Evolutionary conservation across 371 early-diverging fungal genomes (phyloP).

Genomic region (Syncephalastrum sp.): DNA sequence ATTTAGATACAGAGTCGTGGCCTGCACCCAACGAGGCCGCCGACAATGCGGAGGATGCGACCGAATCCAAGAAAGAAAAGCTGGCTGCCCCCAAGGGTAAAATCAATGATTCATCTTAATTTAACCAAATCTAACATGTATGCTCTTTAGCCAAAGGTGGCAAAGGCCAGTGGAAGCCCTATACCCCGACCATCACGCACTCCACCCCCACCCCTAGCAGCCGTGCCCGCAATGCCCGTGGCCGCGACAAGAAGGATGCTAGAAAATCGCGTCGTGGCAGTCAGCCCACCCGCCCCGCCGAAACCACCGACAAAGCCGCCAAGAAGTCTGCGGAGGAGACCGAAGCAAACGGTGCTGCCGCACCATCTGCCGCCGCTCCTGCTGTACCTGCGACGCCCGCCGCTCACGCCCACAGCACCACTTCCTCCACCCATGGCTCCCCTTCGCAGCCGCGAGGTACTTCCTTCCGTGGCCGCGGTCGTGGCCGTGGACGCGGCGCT

Average conservation of each 20-base stretch:
- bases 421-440: too few relatives aligned
- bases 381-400: too few relatives aligned
- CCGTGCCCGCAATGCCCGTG: conserved; percentile 16
- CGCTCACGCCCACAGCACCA: not conserved
- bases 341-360: not conserved
- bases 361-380: too few relatives aligned
- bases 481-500: conserved; percentile 4
- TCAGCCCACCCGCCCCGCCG: conserved; percentile 10
- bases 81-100: conserved; percentile 15
- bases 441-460: too few relatives aligned
- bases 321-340: not conserved
- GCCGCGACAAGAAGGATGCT: conserved; percentile 13
- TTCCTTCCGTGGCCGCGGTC: not conserved
- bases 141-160: conserved; percentile 27
- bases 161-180: conserved; percentile 62
- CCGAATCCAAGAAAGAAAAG: conserved; percentile 45
- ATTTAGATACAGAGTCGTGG: conserved; percentile 21
- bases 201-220: conserved; percentile 32
- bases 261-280: conserved; percentile 22
- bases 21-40: conserved; percentile 47
- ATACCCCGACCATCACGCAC: conserved; percentile 61
- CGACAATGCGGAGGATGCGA: conserved; percentile 16
- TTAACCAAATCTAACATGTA: not conserved
- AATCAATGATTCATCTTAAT: conserved; percentile 1
- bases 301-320: conserved; percentile 1